phyloP scores from a whole-genome alignment of 257 asterid genomes.

The Solanum virginianum region DNA sequence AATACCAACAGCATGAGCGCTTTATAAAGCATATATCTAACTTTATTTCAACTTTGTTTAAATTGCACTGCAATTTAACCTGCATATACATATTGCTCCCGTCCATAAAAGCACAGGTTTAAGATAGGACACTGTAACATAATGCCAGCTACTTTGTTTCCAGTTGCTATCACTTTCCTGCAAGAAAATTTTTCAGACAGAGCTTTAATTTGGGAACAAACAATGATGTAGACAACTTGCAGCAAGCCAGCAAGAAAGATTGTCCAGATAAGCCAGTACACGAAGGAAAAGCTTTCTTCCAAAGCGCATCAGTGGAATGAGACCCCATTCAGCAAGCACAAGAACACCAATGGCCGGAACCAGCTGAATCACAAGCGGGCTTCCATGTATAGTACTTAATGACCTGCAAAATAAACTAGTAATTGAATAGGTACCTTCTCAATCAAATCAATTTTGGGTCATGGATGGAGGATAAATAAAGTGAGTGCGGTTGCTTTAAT shows the following conservation, averaged over 20 bases:
- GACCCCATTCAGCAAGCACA: slow-evolving; percentile 79
- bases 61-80: slow-evolving; percentile 34
- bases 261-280: slow-evolving; percentile 23
- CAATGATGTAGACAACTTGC: not conserved
- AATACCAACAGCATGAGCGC: not conserved
- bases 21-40: not conserved
- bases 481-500: not conserved
- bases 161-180: slow-evolving; percentile 74
- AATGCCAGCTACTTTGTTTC: slow-evolving; percentile 69
- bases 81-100: slow-evolving; percentile 76
- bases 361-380: slow-evolving; percentile 15
- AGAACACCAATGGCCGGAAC: slow-evolving; percentile 36
- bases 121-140: slow-evolving; percentile 54
- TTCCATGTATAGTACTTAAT: slow-evolving; percentile 4
- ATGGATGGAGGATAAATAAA: not conserved
- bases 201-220: not conserved
- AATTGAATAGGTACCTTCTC: not conserved
- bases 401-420: slow-evolving; percentile 12
- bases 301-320: slow-evolving; percentile 59
- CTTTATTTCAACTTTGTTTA: not conserved
- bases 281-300: slow-evolving; percentile 48
- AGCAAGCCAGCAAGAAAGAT: slow-evolving; percentile 1
- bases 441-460: not conserved
- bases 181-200: slow-evolving; percentile 2
- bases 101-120: slow-evolving; percentile 81